Base-by-base conservation (phyloP, 371 early-diverging fungal genomes). In the Rhizomucor miehei region DNA sequence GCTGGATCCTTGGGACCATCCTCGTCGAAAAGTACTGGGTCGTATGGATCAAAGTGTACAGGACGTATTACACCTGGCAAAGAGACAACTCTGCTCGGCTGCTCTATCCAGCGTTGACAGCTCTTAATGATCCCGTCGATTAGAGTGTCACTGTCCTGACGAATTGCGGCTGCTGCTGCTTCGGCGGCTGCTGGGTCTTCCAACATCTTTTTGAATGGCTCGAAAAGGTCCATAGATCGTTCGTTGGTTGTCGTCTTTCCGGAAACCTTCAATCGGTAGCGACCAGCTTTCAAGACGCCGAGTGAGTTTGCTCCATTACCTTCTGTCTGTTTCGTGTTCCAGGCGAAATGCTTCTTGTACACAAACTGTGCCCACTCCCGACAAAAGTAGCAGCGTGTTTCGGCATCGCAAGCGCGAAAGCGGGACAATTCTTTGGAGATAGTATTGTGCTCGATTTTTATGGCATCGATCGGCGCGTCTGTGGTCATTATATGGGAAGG, bases 331-430 rank as follows among this genome's bases (percentile, higher is more conserved):
- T 72, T 74, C 16, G 66, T 59, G 23, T 48, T 63, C 60, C 66
- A 71, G 23, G 64, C 60, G 52, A 80, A 75, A 17, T 78, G 84
- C 69, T 86, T 86, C 51, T 87, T 83, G 55, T 89, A 87, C 12
- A 89, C 81, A 71, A 75, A 86, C 51, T 84, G 85, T 24, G 88
- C 87, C 91, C 91, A 90, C 65, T 90, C 91, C 39, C 91, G 87
- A 57, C 91, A 90, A 52, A 86, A 89, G 50, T 87, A 78, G 62
- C 89, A 87, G 50, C 84, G 81, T 24, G 77, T 79, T 51, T 82
- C 82, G 57, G 71, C 63, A 53, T 89, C 88, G 54, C 91, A 90
- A 10, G 90, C 79, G 16, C 91, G 77, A 48, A 87, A 89, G 47
- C 85, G 73, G 2, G 79, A 62, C 39, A 89, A 57, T 65, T 90